phyloP scores from a whole-genome alignment of 805 yeast species.

The Torulaspora microellipsoides region DNA sequence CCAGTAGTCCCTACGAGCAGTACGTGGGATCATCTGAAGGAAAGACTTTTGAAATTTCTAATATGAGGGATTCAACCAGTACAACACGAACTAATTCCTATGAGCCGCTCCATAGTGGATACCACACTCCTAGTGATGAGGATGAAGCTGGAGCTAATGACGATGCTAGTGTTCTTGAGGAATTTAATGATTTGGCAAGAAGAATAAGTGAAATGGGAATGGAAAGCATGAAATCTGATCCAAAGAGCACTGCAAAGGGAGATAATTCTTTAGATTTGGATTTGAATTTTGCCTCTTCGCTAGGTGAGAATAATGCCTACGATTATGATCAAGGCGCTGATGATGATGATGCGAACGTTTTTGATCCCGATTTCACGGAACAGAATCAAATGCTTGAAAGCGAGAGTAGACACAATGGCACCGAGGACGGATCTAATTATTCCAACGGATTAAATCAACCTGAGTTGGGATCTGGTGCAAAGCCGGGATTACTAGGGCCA shows the following conservation, averaged over 20 bases:
- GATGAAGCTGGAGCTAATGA: constrained; percentile 6
- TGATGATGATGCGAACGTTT: constrained; percentile 22
- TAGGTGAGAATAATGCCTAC: background rate
- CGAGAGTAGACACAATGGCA: constrained; percentile 31
- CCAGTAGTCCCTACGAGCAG: constrained; percentile 27
- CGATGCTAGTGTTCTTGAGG: constrained; percentile 10
- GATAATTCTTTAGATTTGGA: constrained; percentile 4
- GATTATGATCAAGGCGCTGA: background rate
- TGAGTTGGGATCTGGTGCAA: background rate
- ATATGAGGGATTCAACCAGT: constrained; percentile 23
- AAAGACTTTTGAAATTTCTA: constrained; percentile 24
- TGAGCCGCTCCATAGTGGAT: constrained; percentile 6
- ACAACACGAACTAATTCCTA: constrained; percentile 13
- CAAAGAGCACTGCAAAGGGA: background rate
- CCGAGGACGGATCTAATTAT: constrained; percentile 5
- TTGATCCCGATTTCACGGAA: constrained; percentile 31
- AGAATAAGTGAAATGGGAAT: constrained; percentile 21
- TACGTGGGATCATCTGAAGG: constrained; percentile 22
- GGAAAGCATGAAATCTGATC: constrained; percentile 1
- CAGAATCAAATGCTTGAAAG: constrained; percentile 27
- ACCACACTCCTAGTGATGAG: constrained; percentile 5
- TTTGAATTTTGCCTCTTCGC: constrained; percentile 2
- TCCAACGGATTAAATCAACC: constrained; percentile 1
- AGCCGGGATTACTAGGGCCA: background rate
- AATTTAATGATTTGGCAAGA: constrained; percentile 19